Evolutionary conservation across 371 early-diverging fungal species (phyloP), one percentile per base, ranked within the genome.

Genomic region (Thermomucor indicae-seudaticae): DNA sequence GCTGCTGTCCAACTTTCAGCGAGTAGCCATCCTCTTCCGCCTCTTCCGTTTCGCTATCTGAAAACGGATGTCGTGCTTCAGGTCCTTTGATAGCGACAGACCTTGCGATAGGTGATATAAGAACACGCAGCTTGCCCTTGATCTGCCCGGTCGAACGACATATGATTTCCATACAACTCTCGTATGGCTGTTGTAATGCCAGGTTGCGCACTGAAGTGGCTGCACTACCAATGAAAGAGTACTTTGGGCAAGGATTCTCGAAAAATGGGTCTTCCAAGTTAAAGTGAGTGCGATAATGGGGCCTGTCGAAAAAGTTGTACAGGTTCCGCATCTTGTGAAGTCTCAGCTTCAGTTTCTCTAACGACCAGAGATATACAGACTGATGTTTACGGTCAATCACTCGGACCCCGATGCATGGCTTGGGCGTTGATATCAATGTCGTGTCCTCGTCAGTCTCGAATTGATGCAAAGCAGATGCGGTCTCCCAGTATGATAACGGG

Each of bases 321-420:
- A 90, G 58, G 19, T 82, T 83, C 1, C 86, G 81, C 95, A 94
- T 92, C 27, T 78, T 74, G 20, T 83, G 77, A 14, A 94, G 58
- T 6, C 84, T 78, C 19, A 52, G 53, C 37, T 75, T 81, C 27
- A 94, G 76, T 29, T 78, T 78, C 8, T 75, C 81, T 3, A 91
- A 59, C 0, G 90, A 81, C 92, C 92, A 92, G 2, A 81, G 49
- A 56, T 91, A 90, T 31, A 86, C 64, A n/a, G 77, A 65, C 10
- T 81, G 72, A 55, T 91, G 78, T 17, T 83, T 78, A 19, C 67
- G 69, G 53, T 91, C 91, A 38, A 88, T 75, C 1, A 89, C 89
- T 32, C 80, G 77, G 30, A 91, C 70, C 1, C 78, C 89, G 14
- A 88, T 73, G 29, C 80, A 80, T 0, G 86, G 83, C 25, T 78